Base-by-base conservation (phyloP, 345 rosid genomes). In the Viola odorata region DNA sequence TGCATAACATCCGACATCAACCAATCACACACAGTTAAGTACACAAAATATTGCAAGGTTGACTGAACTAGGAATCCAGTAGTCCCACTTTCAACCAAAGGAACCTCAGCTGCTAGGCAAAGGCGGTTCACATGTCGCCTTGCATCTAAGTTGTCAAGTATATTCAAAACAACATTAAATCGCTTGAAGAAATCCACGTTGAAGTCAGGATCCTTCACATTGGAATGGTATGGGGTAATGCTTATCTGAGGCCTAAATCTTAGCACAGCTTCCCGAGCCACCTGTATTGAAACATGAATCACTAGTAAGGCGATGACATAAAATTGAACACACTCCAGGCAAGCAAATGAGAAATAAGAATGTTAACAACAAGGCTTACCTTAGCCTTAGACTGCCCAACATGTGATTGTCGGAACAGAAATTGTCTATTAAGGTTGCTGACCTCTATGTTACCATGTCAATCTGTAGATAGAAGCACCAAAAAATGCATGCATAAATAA, bases 361-460 rank as follows among this genome's bases (percentile, higher is more conserved):
- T 11, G 61, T 37, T 51, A 47, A 37, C 11, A 39, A 8, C 49
- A 61, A 32, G 15, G 57, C 45, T 61, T 71, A 82, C 99, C 88
- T 88, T 94, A 63, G 99, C 99, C 73, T 94, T 94, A 36, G 99
- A 94, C 75, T 77, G 96, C 56, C 99, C 97, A 53, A 94, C 99
- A 83, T 94, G 99, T 45, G 82, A 85, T 42, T 82, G 80, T 52
- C 99, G 91, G 70, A 94, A 94, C 60, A 94, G 75, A 77, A 94
- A 90, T 60, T 94, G 99, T 66, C 99, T 83, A 73, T 94, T 94
- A 63, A 94, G 83, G 82, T 94, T 94, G 75, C 99, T 94, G 57
- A 94, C 99, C 90, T 94, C 99, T 69, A 94, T 94, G 7, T 95
- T 90, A 60, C 99, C 99, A 94, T 86, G 77, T 94, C 99, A 70